A percentile compares a stretch with the other conserved stretches of the same genome.
Evolutionary conservation across 2,329 filamentous ascomycete genomes (phyloP).

Genomic region (Penicillium concentricum): DNA sequence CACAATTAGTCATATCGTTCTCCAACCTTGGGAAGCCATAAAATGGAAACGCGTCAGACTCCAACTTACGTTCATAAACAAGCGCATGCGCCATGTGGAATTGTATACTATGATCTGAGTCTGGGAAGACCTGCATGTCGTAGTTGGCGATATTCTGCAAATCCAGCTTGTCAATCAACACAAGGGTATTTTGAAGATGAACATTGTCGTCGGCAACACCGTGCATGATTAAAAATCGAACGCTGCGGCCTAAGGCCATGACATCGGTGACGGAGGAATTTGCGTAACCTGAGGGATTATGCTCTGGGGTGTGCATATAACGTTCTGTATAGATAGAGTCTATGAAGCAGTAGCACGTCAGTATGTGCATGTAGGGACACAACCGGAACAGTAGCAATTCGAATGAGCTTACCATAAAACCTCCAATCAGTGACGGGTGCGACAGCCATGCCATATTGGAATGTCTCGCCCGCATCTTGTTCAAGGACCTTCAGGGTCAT

Average conservation of each 20-base stretch:
- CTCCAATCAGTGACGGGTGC: conserved; percentile 98
- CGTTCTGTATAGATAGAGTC: conserved; percentile 51
- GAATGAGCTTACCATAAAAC: conserved; percentile 64
- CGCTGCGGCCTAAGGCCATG: conserved; percentile 68
- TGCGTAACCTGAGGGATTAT: conserved; percentile 75
- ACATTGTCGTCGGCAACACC: conserved; percentile 97
- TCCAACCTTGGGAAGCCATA: neutral
- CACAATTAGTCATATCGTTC: neutral
- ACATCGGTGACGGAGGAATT: conserved; percentile 73
- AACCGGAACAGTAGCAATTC: too few relatives aligned
- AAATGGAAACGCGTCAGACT: neutral
- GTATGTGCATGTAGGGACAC: neutral
- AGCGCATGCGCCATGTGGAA: conserved; percentile 91
- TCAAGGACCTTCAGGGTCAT: conserved; percentile 94
- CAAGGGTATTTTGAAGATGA: conserved; percentile 91
- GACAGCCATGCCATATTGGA: conserved; percentile 96
- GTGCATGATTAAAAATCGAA: conserved; percentile 93
- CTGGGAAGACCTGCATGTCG: conserved; percentile 93
- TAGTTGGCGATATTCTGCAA: conserved; percentile 83
- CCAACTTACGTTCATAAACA: conserved; percentile 80
- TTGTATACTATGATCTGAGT: conserved; percentile 90
- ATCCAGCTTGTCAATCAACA: conserved; percentile 82
- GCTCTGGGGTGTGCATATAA: conserved; percentile 93
- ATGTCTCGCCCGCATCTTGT: conserved; percentile 82
- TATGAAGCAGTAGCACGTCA: conserved; percentile 9